Evolutionary conservation across 768 basidiomycete genomes (phyloP), one percentile per base, ranked within the genome.

Genomic region (Tylopilus rubrobrunneus): DNA sequence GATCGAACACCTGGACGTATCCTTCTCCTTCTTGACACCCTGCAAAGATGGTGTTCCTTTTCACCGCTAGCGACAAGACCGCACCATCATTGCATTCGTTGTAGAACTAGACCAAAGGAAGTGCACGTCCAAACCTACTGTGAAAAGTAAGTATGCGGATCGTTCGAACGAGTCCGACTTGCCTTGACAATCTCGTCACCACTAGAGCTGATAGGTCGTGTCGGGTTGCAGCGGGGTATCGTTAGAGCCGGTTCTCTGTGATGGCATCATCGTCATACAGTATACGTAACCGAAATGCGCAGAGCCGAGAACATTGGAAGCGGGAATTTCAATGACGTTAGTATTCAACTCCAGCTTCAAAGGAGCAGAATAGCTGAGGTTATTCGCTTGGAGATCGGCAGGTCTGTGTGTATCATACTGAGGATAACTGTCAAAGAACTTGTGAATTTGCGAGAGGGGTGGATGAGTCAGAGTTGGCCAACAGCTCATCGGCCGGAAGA

Each of bases 231-330:
- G 51, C 25, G 51, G 34, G 7, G n/a, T 39, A 25, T 73, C 70
- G 44, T 72, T 64, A 2, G 70, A 72, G 15, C 73, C 76, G 49
- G 72, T 72, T 44, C 68, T 66, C n/a, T 66, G 69, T 15, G 71
- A 73, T 21, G 74, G 73, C 11, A 78, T 60, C 15, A 83, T 68
- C 14, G 76, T 71, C 83, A 93, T 85, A 61, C 88, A 92, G 66
- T 96, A 95, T 12, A 98, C 80, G 64, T 98, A 98, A 10, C 96
- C 96, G 66, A 85, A 95, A 69, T 98, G 96, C 4, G 94, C 96
- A 1, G 91, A 89, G 60, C 89, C 85, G 27, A 93, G 76, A 29
- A 93, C 86, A 59, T 92, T 89, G 51, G 73, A 73, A 12, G 80
- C 73, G 1, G 84, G 81, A 21, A 96, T 83, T 48, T 76, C 70